Evolutionary conservation across 2,329 filamentous ascomycete species (phyloP).

Genomic region (Paracoccidioides lutzii): DNA sequence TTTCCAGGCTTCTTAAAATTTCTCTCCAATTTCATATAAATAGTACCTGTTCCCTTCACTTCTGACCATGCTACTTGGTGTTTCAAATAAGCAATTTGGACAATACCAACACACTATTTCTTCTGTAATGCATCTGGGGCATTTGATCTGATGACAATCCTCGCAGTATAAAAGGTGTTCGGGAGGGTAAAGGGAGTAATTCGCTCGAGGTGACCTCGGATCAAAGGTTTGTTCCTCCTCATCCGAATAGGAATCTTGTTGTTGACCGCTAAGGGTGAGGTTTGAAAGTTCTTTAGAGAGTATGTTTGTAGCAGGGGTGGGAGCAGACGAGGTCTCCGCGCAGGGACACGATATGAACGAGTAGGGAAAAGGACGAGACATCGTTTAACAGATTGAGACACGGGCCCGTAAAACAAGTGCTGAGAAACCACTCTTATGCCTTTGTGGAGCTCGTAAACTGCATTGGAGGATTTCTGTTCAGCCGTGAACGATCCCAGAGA

Average conservation of each 20-base stretch:
- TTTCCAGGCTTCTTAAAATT: neutral
- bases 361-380: conserved; percentile 16
- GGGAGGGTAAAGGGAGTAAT: conserved; percentile 83
- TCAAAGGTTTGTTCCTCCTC: conserved; percentile 74
- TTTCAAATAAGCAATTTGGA: conserved; percentile 89
- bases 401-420: neutral
- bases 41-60: conserved; percentile 80
- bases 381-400: neutral
- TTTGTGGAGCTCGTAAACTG: neutral
- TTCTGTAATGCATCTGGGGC: conserved; percentile 78
- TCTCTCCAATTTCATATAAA: neutral
- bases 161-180: conserved; percentile 94
- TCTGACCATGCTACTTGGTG: conserved; percentile 82
- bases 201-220: conserved; percentile 68
- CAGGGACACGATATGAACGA: conserved; percentile 15
- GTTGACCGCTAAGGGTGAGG: conserved; percentile 12
- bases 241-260: conserved; percentile 36
- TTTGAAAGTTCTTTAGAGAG: conserved; percentile 12
- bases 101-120: conserved; percentile 95
- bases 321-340: conserved; percentile 7
- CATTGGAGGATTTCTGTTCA: neutral
- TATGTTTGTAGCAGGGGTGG: conserved; percentile 6
- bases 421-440: neutral
- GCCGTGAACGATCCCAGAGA: neutral
- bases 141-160: conserved; percentile 92